Base-by-base conservation (phyloP, 441 rosid species). In the Pelargonium myrrhifolium region DNA sequence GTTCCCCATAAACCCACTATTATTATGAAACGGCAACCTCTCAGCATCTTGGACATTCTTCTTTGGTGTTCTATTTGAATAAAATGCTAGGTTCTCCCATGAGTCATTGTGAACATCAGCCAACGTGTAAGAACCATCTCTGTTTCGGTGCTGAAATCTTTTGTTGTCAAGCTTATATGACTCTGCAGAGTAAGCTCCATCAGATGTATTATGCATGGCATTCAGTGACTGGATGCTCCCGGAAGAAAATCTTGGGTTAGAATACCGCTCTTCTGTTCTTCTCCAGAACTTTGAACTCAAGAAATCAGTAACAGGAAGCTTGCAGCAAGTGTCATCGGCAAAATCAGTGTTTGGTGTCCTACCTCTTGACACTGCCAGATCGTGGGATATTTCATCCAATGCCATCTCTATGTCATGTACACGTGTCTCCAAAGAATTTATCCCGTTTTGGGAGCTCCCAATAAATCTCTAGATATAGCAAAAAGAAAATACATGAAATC, bases 341-440 rank as follows among this genome's bases (percentile, higher is more conserved):
- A 83, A 75, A 61, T 74, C 79, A 9, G 31, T 64, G 56, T 71
- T 82, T 11, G 83, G 76, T 92, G 89, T 90, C 83, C 96, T 85
- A 74, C 96, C 93, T 65, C 74, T 83, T 56, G 94, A 78, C 47
- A 84, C 87, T 11, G 96, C 93, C 71, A 90, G 77, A 80, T 93
- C 94, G 69, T 89, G 84, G 8, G 98, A 90, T 72, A 93, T 90
- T 74, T 86, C 98, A 74, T 90, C 98, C 71, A 93, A 74, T 8
- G 97, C 91, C 76, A 87, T 65, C 76, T 93, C 98, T n/a, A 93
- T 79, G 40, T 97, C 92, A 1, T 89, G 97, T 68, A 93, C 92
- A 15, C 97, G 89, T 5, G 92, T 85, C 80, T 93, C 98, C 74
- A 93, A 68, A 64, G 91, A 82, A 49, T 47, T 80, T 91, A 93